Evolutionary conservation across 768 basidiomycete genomes (phyloP), one percentile per base, ranked within the genome.

Genomic region (Dentipellis sp.): DNA sequence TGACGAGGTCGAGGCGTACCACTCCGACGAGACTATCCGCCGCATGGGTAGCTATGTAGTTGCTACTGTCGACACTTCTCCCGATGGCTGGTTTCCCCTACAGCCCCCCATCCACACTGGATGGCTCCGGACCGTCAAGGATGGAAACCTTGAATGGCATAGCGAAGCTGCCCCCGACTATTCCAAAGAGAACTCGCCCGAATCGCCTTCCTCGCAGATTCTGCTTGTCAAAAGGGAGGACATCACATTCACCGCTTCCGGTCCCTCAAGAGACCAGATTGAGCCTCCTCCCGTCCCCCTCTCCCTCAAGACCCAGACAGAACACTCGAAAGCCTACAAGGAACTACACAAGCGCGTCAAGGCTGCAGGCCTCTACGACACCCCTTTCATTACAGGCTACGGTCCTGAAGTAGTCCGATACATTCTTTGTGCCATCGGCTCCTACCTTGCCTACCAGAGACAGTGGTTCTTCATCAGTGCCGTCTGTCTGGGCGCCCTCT

Each of bases 1-100:
- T 0, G 89, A 95, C 72, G 97, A 99, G 69, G 89, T 98, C 36
- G 81, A 91, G 59, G 95, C 93, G 19, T 97, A 89, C 72, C 97
- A 99, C 67, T 75, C 76, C 7, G 77, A 81, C 38, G 69, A 77
- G 48, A 82, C 78, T 50, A 73, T 83, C 53, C 69, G 72, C 10
- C 73, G 79, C 56, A 76, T 94, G 60, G 68, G 74, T 17, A 75
- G 74, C 11, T 95, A 84, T 66, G 78, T 80, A 53, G 74, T 94
- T 21, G 94, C 87, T 22, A 75, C 74, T 21, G 83, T 95, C 23
- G 75, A 83, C 55, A 60, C 69, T 23, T 75, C 76, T n/a, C 69
- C 72, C 14, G 61, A 73, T 22, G 67, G 64, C 29, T 94, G 92
- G 91, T 66, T 69, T 22, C 88, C 95, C 12, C 75, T 97, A 42